phyloP scores from a whole-genome alignment of 495 filamentous ascomycete species.

The Platismatia glauca region DNA sequence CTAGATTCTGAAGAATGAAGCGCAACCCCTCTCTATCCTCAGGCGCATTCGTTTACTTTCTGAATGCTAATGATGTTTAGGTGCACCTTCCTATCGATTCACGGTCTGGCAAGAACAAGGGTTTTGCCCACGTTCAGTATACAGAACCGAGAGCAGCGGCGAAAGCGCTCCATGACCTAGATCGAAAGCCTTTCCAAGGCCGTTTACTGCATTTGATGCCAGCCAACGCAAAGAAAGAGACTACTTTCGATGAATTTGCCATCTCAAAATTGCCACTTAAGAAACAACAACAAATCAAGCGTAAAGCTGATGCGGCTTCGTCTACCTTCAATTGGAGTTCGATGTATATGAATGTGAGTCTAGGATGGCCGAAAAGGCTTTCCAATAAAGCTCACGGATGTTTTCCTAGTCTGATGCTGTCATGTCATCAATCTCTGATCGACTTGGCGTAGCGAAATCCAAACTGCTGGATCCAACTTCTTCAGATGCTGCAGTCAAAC shows the following conservation, averaged over 20 bases:
- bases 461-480: conserved; percentile 90
- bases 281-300: conserved; percentile 83
- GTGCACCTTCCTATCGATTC: conserved; percentile 71
- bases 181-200: conserved; percentile 81
- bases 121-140: conserved; percentile 82
- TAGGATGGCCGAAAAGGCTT: background rate
- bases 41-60: conserved; percentile 24
- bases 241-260: conserved; percentile 74
- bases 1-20: conserved; percentile 46
- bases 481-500: conserved; percentile 86
- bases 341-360: conserved; percentile 84
- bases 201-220: conserved; percentile 84
- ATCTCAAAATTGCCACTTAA: conserved; percentile 85
- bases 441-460: conserved; percentile 78
- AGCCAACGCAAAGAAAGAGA: conserved; percentile 67
- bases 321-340: conserved; percentile 93
- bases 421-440: conserved; percentile 78
- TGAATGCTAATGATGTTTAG: conserved; percentile 46
- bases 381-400: conserved; percentile 23
- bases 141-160: conserved; percentile 59
- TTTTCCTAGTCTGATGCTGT: conserved; percentile 69
- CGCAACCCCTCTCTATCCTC: conserved; percentile 23
- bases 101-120: conserved; percentile 59
- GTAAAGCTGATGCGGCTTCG: conserved; percentile 65
- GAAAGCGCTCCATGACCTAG: conserved; percentile 62